phyloP scores from a whole-genome alignment of 2,329 filamentous ascomycete species.

The Exophiala sp. region DNA sequence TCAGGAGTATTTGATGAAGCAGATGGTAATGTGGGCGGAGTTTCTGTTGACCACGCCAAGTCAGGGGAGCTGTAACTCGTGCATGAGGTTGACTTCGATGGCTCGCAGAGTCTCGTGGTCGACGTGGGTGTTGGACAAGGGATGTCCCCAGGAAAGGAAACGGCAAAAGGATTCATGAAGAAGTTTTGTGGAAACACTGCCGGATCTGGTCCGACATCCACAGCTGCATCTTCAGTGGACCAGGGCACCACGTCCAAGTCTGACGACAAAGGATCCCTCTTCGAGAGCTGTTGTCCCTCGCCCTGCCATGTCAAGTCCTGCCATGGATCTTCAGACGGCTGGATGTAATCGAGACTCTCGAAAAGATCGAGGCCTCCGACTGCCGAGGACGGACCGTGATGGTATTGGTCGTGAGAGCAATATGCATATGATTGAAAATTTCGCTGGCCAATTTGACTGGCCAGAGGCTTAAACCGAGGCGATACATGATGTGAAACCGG shows the following conservation, averaged over 20 bases:
- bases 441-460: conserved; percentile 21
- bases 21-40: not conserved
- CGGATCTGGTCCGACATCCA: conserved; percentile 1
- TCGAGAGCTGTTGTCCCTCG: not conserved
- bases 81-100: not conserved
- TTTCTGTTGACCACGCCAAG: not conserved
- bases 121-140: conserved; percentile 13
- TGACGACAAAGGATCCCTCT: not conserved
- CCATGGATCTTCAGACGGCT: conserved; percentile 1
- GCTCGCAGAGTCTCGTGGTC: not conserved
- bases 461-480: conserved; percentile 24
- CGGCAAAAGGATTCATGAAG: conserved; percentile 26
- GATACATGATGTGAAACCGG: conserved; percentile 12
- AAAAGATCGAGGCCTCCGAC: not conserved
- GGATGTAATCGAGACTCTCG: conserved; percentile 1
- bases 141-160: conserved; percentile 25
- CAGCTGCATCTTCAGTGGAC: not conserved
- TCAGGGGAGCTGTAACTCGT: not conserved
- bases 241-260: not conserved
- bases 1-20: not conserved
- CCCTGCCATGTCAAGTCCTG: not conserved
- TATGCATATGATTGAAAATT: conserved; percentile 17
- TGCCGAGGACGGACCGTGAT: not conserved
- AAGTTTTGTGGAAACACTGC: conserved; percentile 20
- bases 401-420: conserved; percentile 10